A percentile compares a stretch with the other conserved stretches of the same genome.
Evolutionary conservation across 192 early-diverging fungal species (phyloP).

Genomic region (Lobosporangium transversale): DNA sequence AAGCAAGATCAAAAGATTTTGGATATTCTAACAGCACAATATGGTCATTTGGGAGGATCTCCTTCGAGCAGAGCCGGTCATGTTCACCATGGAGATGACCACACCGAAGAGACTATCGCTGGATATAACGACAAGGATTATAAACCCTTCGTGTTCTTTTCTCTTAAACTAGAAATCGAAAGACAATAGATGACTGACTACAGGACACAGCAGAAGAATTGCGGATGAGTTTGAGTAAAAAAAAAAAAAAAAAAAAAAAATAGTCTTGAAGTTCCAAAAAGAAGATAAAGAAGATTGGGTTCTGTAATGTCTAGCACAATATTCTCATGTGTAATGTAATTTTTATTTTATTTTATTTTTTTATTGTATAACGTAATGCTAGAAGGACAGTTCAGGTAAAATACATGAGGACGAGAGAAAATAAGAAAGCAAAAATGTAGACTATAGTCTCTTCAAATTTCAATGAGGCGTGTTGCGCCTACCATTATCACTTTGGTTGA

Average conservation of each 20-base stretch:
- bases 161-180: constrained; percentile 63
- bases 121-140: constrained; percentile 95
- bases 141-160: constrained; percentile 89
- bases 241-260: constrained; percentile 1
- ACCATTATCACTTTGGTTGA: background rate
- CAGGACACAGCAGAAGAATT: background rate
- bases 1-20: constrained; percentile 87
- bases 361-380: background rate
- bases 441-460: background rate
- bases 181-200: constrained; percentile 32
- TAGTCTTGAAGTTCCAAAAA: no score
- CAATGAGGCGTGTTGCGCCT: background rate
- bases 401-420: background rate
- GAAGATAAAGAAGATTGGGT: no score
- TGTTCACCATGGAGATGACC: constrained; percentile 35
- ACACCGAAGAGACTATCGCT: constrained; percentile 80
- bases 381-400: background rate
- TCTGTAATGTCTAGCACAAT: no score
- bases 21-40: constrained; percentile 80
- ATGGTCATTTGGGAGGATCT: constrained; percentile 85
- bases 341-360: background rate
- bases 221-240: background rate
- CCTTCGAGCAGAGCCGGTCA: constrained; percentile 49
- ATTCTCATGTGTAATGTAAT: background rate
- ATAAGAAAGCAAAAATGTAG: background rate